Evolutionary conservation across 2,329 filamentous ascomycete species (phyloP).

Genomic region (Hymenoscyphus albidus): DNA sequence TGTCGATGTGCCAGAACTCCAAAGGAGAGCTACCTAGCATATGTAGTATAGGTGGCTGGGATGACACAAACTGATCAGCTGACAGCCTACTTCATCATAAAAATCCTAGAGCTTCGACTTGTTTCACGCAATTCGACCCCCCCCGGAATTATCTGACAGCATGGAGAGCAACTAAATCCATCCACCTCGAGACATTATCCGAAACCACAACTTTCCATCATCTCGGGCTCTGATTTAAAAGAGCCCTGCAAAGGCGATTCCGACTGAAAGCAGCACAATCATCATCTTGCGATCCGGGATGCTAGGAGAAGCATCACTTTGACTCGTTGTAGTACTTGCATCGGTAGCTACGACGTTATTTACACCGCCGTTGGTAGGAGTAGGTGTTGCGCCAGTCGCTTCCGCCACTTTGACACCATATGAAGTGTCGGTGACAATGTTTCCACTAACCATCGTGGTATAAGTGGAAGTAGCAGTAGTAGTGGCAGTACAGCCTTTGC

Average conservation of each 20-base stretch:
- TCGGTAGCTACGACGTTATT: not conserved
- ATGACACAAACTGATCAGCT: too few relatives aligned
- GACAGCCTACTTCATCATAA: too few relatives aligned
- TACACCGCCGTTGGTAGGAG: not conserved
- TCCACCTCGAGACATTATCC: too few relatives aligned
- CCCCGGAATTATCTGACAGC: too few relatives aligned
- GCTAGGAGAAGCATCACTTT: not conserved
- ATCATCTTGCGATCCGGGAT: not conserved
- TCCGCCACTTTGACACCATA: conserved; percentile 17
- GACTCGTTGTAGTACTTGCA: not conserved
- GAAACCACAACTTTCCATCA: too few relatives aligned
- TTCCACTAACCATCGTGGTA: conserved; percentile 11
- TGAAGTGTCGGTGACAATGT: conserved; percentile 9
- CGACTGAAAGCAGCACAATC: not conserved
- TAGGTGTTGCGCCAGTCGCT: not conserved
- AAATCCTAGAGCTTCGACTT: too few relatives aligned
- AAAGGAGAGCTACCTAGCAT: too few relatives aligned
- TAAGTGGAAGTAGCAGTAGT: conserved; percentile 12
- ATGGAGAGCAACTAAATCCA: too few relatives aligned
- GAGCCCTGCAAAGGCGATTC: not conserved
- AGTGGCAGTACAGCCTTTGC: conserved; percentile 12
- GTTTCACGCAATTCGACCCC: too few relatives aligned
- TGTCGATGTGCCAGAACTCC: too few relatives aligned
- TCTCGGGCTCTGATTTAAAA: not conserved
- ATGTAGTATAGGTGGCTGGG: too few relatives aligned